phyloP scores from a whole-genome alignment of 805 yeast genomes.

The Hanseniaspora valbyensis region DNA sequence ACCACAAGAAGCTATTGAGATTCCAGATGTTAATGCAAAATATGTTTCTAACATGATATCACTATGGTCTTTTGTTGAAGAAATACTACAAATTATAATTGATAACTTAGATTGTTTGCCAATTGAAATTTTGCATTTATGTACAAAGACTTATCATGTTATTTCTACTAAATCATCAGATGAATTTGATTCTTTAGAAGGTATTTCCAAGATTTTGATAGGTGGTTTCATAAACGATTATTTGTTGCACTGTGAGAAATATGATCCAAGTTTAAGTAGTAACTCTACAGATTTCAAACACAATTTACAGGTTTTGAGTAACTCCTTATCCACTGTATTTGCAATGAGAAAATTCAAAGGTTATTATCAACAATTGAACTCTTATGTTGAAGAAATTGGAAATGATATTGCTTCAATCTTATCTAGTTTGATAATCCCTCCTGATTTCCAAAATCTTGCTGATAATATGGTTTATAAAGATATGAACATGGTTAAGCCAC shows the following conservation, averaged over 20 bases:
- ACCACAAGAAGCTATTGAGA: slow-evolving; percentile 66
- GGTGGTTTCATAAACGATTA: slow-evolving; percentile 23
- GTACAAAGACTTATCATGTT: slow-evolving; percentile 35
- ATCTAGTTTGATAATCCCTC: slow-evolving; percentile 23
- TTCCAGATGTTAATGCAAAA: slow-evolving; percentile 54
- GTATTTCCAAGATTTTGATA: slow-evolving; percentile 33
- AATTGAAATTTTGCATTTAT: slow-evolving; percentile 44
- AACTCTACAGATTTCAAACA: slow-evolving; percentile 8
- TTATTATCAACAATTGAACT: slow-evolving; percentile 28
- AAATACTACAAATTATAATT: slow-evolving; percentile 45
- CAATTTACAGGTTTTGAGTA: slow-evolving; percentile 21
- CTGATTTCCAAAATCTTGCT: slow-evolving; percentile 25
- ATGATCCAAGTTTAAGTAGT: slow-evolving; percentile 19
- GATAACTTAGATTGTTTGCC: slow-evolving; percentile 40
- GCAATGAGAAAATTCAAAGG: slow-evolving; percentile 24
- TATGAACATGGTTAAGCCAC: slow-evolving; percentile 28
- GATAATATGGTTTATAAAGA: slow-evolving; percentile 26
- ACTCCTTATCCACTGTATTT: slow-evolving; percentile 24
- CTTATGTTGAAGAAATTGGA: slow-evolving; percentile 26
- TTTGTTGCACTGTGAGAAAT: slow-evolving; percentile 21
- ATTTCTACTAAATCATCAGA: slow-evolving; percentile 44
- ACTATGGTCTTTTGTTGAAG: slow-evolving; percentile 59
- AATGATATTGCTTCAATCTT: slow-evolving; percentile 24
- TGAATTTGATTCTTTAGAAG: slow-evolving; percentile 54
- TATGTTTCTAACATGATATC: slow-evolving; percentile 66